Base-by-base conservation (phyloP, 2,329 filamentous ascomycete genomes). In the Colletotrichum sp. region DNA sequence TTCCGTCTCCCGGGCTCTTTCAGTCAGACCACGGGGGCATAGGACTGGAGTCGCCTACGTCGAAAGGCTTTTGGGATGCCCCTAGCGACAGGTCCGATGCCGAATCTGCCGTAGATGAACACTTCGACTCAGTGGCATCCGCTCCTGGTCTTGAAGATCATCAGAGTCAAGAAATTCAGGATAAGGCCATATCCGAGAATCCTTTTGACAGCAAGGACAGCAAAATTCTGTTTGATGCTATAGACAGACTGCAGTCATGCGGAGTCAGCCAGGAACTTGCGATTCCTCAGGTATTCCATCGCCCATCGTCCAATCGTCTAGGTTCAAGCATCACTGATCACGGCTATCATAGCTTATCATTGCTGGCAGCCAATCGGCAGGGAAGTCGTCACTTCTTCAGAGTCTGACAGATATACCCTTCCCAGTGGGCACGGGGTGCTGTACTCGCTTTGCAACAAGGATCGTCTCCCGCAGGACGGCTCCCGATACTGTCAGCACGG, bases 401-500 rank as follows among this genome's bases (percentile, higher is more conserved):
- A 84, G 81, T 24, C 73, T 86, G 67, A 85, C 83, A 2, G 84
- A 83, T 4, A 84, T 86, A 18, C 84, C 84, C 0, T 86, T 86
- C 39, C 83, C 82, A 1, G 80, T 83, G 1, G 81, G 81, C 13
- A 78, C 72, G 8, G 79, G 79, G 1, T 80, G 81, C 22, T 86
- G 84, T 66, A 86, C 84, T 59, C 81, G 84, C 18, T 86, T 84
- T 55, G 83, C 84, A 0, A 85, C 83, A 0, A 81, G 84, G 2
- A 85, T 86, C 9, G 79, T 83, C n/a, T 84, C 86, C 8, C 80
- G 82, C 0, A 81, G 82, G 8, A 84, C 84, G 0, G 75, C 79
- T 1, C 81, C 81, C 0, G 80, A 78, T 2, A 82, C 79, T 3
- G 28, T 72, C 15, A 83, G 82, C 30, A 75, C 77, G 7, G 81